Evolutionary conservation across 2,329 filamentous ascomycete species (phyloP), one percentile per base, ranked within the genome.

Genomic region (Trichophyton rubrum): DNA sequence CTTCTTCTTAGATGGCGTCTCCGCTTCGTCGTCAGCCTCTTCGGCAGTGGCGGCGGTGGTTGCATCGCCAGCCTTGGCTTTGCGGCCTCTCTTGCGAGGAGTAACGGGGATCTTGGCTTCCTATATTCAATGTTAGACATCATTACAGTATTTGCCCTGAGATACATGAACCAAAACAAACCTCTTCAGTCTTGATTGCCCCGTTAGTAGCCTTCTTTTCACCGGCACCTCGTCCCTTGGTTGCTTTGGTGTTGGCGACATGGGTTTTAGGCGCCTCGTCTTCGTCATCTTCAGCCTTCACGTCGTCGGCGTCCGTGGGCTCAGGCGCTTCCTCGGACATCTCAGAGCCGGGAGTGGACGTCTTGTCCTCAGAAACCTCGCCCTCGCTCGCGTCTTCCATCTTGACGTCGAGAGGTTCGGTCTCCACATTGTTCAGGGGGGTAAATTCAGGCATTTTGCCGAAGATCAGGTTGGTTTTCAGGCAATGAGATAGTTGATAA

Each of bases 81-180:
- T 59, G 35, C 57, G 35, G 41, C 40, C 40, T 22, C 57, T 41
- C 30, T 49, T 59, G 40, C 35, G 56, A 11, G 56, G 56, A 22
- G 56, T 58, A 15, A 55, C 51, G 13, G 51, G 51, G 33, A 64
- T 65, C 49, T 68, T 66, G 8, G 20, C 24, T n/a, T n/a, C 40
- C 57, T 59, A 15, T 5, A 38, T 9, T 20, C n/a, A 9, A 13
- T 11, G n/a, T 33, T 58, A 58, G 56, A n/a, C n/a, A n/a, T n/a
- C n/a, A n/a, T n/a, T n/a, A 43, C 15, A 43, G 15, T 15, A 35
- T 35, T 9, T 33, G n/a, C 15, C 3, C 2, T 13, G 30, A 55
- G 30, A 55, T 27, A 20, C 7, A 30, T 6, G 27, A 35, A 2
- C 30, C 15, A 35, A 38, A 22, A 55, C 51, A 6, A 55, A 33